Base-by-base conservation (phyloP, 441 rosid genomes). In the Gossypium lobatum region DNA sequence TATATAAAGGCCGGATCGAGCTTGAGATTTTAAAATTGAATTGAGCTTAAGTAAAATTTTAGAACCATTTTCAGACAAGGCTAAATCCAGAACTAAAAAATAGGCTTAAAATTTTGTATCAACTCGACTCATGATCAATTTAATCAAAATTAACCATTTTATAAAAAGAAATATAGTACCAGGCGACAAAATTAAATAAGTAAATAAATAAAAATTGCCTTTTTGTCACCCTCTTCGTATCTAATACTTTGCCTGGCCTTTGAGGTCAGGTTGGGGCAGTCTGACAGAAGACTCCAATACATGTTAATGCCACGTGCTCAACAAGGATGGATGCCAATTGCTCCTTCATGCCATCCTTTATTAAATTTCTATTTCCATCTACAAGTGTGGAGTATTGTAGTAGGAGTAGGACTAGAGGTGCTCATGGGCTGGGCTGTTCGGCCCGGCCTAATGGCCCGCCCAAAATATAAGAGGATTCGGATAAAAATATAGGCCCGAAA, bases 61-160 rank as follows among this genome's bases (percentile, higher is more conserved):
- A 31, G 0, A 31, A 4, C 0, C 0, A 4, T 31, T 31, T 31
- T 31, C 0, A 4, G 1, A 31, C 0, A 31, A 31, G 0, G 5
- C 7, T 5, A 0, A 31, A 31, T 31, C 0, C 0, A 31, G 0
- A 5, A 1, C 0, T 5, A 5, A 28, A 28, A 28, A 28, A 4
- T 0, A 4, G 0, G 1, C 0, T 28, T 28, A 28, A 28, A 28
- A 28, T 28, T 28, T 28, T 28, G 0, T 0, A 0, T 28, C 0
- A 26, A 26, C 4, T 3, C 6, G 0, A 28, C 6, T 3, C 0
- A 0, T 3, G 1, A 0, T 31, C 0, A 4, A 0, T 0, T 4
- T 31, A 31, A 31, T 1, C 1, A 31, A 5, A 31, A 31, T 31
- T 31, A 31, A 31, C 37, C 37, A 31, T 31, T 0, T 1, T 31